Evolutionary conservation across 176 grass and related monocot species (phyloP), one percentile per base, ranked within the genome.

Genomic region (Zoysia japonica): DNA sequence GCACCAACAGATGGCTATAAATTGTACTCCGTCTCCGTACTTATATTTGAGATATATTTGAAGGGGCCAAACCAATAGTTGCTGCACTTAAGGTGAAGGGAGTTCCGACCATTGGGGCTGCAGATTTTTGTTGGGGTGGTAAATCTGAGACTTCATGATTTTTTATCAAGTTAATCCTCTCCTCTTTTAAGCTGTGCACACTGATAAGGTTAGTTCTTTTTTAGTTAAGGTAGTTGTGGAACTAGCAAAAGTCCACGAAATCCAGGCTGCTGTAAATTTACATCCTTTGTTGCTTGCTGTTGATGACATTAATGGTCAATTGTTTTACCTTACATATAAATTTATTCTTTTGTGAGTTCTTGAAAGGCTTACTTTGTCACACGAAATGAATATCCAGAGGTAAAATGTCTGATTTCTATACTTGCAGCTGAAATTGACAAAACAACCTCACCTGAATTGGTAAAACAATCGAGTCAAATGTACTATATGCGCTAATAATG

Each of bases 111-210:
- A 51, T 97, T 14, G 93, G 93, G 11, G 93, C 90, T 87, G 86
- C 78, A 73, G 93, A 90, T 5, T 97, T 88, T 87, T 93, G 93
- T 71, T 97, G 93, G 90, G 90, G 93, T 47, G 90, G 93, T 97
- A 74, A 80, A 88, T 64, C 14, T 43, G 13, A 28, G 28, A 7
- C 8, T 47, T 45, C 43, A 45, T 4, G 43, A 45, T 45, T n/a
- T n/a, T n/a, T n/a, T n/a, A n/a, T n/a, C n/a, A n/a, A n/a, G n/a
- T n/a, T n/a, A n/a, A n/a, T n/a, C n/a, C n/a, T n/a, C n/a, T n/a
- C n/a, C n/a, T 45, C 40, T 69, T 6, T 38, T 11, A 76, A 59
- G 16, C 36, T 3, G 6, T 3, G 16, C 44, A 11, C 10, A 35
- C 11, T 61, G 6, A 14, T 19, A 74, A 44, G 19, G n/a, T 7